Conservation (phyloP, 2,329 filamentous ascomycete species). For the Aspergillus neoniger region DNA sequence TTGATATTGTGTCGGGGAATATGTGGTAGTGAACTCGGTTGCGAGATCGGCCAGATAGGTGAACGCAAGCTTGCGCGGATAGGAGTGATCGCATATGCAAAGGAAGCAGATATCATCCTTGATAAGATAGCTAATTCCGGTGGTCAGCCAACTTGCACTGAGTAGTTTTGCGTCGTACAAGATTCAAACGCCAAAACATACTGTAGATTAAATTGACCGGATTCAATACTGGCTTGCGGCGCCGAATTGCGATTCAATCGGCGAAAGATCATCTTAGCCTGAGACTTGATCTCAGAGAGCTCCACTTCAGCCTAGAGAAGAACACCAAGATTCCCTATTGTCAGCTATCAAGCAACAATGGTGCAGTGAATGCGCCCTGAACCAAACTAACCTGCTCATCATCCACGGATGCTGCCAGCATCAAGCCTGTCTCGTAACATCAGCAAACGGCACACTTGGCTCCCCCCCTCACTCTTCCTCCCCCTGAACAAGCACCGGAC, state of each 20-base stretch:
- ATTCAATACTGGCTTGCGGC: constrained; percentile 88
- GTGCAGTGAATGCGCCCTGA: constrained; percentile 1
- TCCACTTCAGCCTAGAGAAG: constrained; percentile 64
- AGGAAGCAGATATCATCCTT: constrained; percentile 82
- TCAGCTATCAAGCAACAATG: constrained; percentile 1
- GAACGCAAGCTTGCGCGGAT: constrained; percentile 97
- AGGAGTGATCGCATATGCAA: constrained; percentile 88
- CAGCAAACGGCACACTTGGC: constrained; percentile 20
- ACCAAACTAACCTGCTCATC: constrained; percentile 66
- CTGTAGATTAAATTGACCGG: constrained; percentile 80
- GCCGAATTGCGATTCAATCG: constrained; percentile 86
- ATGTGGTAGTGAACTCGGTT: constrained; percentile 85
- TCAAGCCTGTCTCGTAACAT: constrained; percentile 66
- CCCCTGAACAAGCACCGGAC: constrained; percentile 4
- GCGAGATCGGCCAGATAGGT: constrained; percentile 94
- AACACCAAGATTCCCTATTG: not conserved
- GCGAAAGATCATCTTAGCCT: constrained; percentile 87
- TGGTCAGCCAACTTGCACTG: not conserved
- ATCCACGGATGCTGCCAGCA: constrained; percentile 92
- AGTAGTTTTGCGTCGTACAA: not conserved
- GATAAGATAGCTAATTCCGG: constrained; percentile 71
- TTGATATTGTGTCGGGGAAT: constrained; percentile 72
- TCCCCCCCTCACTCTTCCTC: not conserved
- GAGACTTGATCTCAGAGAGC: constrained; percentile 83
- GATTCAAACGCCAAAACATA: constrained; percentile 48